Evolutionary conservation across 495 filamentous ascomycete genomes (phyloP).

Genomic region (Talaromyces trachyspermus): DNA sequence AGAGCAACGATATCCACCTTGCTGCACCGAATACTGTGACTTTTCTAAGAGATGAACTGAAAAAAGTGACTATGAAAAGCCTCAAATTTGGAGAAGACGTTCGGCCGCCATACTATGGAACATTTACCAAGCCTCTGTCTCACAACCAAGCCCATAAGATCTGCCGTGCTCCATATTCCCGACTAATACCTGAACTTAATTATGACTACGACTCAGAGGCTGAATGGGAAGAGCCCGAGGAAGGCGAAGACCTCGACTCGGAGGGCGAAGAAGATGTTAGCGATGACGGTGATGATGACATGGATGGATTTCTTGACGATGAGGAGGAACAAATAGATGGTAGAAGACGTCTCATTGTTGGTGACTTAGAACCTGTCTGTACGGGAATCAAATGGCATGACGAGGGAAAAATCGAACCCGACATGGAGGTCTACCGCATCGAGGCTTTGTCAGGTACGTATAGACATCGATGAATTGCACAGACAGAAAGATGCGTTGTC

Average conservation of each 20-base stretch:
- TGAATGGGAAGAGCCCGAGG: conserved; percentile 82
- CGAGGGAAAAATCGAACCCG: conserved; percentile 30
- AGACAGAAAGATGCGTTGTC: too few species aligned
- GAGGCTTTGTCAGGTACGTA: conserved; percentile 61
- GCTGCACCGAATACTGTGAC: conserved; percentile 19
- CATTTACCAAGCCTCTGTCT: conserved; percentile 55
- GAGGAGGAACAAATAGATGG: conserved; percentile 33
- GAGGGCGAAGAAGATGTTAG: conserved; percentile 68
- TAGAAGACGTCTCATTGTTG: conserved; percentile 44
- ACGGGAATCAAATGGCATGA: conserved; percentile 82
- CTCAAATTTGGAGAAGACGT: conserved; percentile 82
- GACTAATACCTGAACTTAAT: conserved; percentile 57
- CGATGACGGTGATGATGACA: conserved; percentile 47
- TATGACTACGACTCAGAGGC: conserved; percentile 97
- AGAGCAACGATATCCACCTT: conserved; percentile 38
- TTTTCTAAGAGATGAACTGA: conserved; percentile 42
- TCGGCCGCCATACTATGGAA: conserved; percentile 83
- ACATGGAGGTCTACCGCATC: conserved; percentile 52
- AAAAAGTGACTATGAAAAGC: conserved; percentile 62
- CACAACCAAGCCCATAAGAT: conserved; percentile 45
- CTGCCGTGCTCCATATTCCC: conserved; percentile 62
- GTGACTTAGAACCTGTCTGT: conserved; percentile 66
- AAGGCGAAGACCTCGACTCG: conserved; percentile 69
- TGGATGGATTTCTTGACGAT: conserved; percentile 48
- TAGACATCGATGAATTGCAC: too few species aligned